Conservation (phyloP, 352 stramenopile species). For the Chrysophaeum taylorii region DNA sequence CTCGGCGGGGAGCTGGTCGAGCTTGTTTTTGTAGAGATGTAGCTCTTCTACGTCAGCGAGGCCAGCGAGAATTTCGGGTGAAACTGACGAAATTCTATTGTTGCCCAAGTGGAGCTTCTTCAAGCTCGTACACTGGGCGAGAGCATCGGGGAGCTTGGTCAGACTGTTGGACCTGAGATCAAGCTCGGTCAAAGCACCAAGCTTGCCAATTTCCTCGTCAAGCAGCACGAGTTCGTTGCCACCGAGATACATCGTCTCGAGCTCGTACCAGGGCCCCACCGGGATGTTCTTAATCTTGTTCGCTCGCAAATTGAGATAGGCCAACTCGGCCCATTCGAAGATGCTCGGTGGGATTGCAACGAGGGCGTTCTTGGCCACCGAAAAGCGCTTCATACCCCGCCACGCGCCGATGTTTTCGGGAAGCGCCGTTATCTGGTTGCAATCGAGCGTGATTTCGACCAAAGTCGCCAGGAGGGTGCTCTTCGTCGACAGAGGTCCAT, state of each 20-base stretch:
- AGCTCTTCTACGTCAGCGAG: slow-evolving; percentile 13
- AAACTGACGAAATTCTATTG: slow-evolving; percentile 16
- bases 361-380: slow-evolving; percentile 7
- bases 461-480: neutral
- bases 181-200: neutral
- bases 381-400: slow-evolving; percentile 2
- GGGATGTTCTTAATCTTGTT: neutral
- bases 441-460: slow-evolving; percentile 13
- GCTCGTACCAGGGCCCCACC: neutral
- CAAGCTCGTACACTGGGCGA: neutral
- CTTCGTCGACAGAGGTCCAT: slow-evolving; percentile 8
- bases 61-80: neutral
- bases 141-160: neutral
- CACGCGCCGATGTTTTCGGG: slow-evolving; percentile 12
- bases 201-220: neutral
- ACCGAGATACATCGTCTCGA: slow-evolving; percentile 13
- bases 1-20: slow-evolving; percentile 12
- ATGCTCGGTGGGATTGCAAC: neutral
- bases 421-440: slow-evolving; percentile 17
- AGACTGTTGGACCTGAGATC: slow-evolving; percentile 17
- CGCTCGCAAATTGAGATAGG: neutral
- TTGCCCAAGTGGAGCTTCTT: slow-evolving; percentile 19
- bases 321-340: neutral
- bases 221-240: slow-evolving; percentile 7
- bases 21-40: slow-evolving; percentile 22